Conservation (phyloP, 768 basidiomycete genomes). For the Russula sp. region DNA sequence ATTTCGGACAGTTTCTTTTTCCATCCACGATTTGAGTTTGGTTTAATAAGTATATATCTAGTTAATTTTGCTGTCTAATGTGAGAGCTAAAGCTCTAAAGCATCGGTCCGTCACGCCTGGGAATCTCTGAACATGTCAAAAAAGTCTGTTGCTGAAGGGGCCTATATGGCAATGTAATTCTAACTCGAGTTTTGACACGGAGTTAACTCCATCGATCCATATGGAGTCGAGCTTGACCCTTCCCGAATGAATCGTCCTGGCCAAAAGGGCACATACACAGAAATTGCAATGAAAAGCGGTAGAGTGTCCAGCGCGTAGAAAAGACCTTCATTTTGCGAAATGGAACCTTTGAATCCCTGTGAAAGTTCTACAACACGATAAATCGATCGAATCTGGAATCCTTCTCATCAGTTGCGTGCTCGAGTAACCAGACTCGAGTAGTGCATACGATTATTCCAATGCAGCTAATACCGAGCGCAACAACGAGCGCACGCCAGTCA, state of each 20-base stretch:
- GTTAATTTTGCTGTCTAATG: too few relatives aligned
- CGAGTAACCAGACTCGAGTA: background rate
- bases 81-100: too few relatives aligned
- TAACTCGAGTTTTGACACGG: too few relatives aligned
- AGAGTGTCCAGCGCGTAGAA: conserved; percentile 66
- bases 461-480: conserved; percentile 46
- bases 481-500: conserved; percentile 54
- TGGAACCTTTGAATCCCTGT: conserved; percentile 51
- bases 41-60: too few relatives aligned
- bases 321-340: conserved; percentile 49
- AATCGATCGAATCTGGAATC: conserved; percentile 50
- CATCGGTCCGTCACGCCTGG: too few relatives aligned
- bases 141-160: too few relatives aligned
- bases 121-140: too few relatives aligned
- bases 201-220: background rate
- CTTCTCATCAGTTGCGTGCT: background rate
- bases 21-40: too few relatives aligned
- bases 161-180: too few relatives aligned
- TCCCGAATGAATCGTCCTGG: conserved; percentile 41
- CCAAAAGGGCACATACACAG: conserved; percentile 54
- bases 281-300: conserved; percentile 55
- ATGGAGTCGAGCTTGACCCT: too few relatives aligned
- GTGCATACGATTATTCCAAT: conserved; percentile 48
- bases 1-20: too few relatives aligned
- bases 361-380: conserved; percentile 52